Base-by-base conservation (phyloP, 164 flowering plant species). In the Kalanchoe fedtschenkoi region DNA sequence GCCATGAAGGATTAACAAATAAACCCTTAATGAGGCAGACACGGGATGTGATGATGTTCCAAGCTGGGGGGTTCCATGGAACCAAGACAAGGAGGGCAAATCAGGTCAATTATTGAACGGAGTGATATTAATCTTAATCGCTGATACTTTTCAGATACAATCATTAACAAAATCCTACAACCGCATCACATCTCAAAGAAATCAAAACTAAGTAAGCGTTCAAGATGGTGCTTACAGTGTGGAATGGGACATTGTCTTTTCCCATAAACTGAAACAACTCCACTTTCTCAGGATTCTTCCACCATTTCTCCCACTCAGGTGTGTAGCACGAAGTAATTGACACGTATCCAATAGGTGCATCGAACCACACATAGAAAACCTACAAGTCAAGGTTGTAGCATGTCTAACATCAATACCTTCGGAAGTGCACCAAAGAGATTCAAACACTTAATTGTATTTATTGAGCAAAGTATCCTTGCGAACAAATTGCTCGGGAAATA, bases 291-390 rank as follows among this genome's bases (percentile, higher is more conserved):
- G 98, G 97, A 71, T 89, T 79, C 74, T 89, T 93, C 98, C 98
- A 93, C 98, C 98, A 93, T 69, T 89, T 82, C 76, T 90, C 96
- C 97, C 98, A 93, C 14, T 90, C 95, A 61, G 81, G 32, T 16
- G 96, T 88, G 69, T 88, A 84, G 74, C 96, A 82, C 28, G 86
- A 42, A 42, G 98, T 89, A 59, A 93, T 93, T 33, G 98, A 89
- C 47, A 93, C 75, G 63, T 93, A 93, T 39, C 98, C 98, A 70
- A 93, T 85, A 42, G 97, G 98, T 5, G 98, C 98, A 73, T 93
- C 98, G 76, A 83, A 89, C 98, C 98, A 93, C 21, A 93, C 98
- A 77, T 93, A 93, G 65, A 93, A 90, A 43, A 93, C 98, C 98
- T 93, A 58, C 55, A 71, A 30, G 34, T 61, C 37, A 42, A n/a